phyloP scores from a whole-genome alignment of 2,329 filamentous ascomycete species.

The Calonectria henricotiae region DNA sequence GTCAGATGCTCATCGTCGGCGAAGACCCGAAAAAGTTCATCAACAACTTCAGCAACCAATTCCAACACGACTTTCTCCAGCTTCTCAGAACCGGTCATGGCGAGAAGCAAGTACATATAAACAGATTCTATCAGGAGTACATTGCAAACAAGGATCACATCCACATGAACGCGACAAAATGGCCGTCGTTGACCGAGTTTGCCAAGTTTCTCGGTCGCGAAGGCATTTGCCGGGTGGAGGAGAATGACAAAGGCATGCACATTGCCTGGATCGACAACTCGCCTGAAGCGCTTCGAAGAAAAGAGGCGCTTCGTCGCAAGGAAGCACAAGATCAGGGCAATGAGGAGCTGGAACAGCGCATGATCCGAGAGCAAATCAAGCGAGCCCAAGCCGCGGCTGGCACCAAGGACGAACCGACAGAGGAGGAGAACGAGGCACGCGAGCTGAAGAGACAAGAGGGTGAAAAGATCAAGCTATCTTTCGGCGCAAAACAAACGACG shows the following conservation, averaged over 20 bases:
- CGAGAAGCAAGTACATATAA: constrained; percentile 90
- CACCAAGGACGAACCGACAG: constrained; percentile 60
- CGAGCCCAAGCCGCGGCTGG: constrained; percentile 74
- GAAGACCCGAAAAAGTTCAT: constrained; percentile 90
- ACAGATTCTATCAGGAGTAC: constrained; percentile 96
- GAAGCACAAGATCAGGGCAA: constrained; percentile 92
- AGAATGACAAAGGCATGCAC: constrained; percentile 87
- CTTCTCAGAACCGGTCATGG: constrained; percentile 88
- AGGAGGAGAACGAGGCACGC: constrained; percentile 62
- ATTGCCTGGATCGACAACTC: constrained; percentile 94
- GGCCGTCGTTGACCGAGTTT: constrained; percentile 91
- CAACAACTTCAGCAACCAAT: constrained; percentile 85
- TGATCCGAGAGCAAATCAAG: constrained; percentile 88
- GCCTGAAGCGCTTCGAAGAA: constrained; percentile 84
- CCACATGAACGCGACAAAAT: constrained; percentile 95
- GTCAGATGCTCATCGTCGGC: constrained; percentile 90
- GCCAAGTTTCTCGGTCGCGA: constrained; percentile 89
- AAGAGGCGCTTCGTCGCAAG: constrained; percentile 86
- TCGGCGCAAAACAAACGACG: constrained; percentile 66
- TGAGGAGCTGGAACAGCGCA: constrained; percentile 88
- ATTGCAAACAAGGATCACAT: constrained; percentile 90
- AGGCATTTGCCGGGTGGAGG: constrained; percentile 91
- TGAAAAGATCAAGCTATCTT: constrained; percentile 83
- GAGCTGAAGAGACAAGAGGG: constrained; percentile 76
- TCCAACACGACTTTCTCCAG: constrained; percentile 84